phyloP scores from a whole-genome alignment of 441 rosid species.

The Croton setiger region DNA sequence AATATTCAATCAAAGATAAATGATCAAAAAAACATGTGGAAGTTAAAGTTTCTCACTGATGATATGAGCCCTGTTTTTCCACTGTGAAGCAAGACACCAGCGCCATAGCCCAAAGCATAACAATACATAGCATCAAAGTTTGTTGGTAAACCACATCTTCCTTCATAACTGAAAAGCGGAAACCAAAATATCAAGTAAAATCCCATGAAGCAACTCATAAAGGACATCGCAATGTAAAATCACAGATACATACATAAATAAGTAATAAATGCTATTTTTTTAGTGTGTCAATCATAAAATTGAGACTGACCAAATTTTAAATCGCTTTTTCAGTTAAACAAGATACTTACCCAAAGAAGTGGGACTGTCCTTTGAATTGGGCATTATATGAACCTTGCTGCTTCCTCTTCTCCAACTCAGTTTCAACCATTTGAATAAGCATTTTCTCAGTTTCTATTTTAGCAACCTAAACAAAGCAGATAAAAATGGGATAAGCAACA shows the following conservation, averaged over 20 bases:
- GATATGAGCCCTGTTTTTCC: conserved; percentile 89
- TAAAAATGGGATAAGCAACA: conserved; percentile 11
- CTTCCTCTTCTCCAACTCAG: conserved; percentile 89
- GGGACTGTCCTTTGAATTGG: conserved; percentile 87
- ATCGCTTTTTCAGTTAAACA: background rate
- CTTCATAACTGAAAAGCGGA: conserved; percentile 67
- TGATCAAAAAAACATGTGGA: background rate
- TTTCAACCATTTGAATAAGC: conserved; percentile 99
- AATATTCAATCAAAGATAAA: background rate
- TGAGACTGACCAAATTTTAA: background rate
- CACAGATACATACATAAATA: too few relatives aligned
- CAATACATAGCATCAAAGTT: conserved; percentile 92
- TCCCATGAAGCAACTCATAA: background rate
- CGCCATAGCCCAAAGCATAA: conserved; percentile 88
- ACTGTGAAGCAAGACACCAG: conserved; percentile 83
- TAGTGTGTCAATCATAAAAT: background rate
- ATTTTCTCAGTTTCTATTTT: conserved; percentile 99
- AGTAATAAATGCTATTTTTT: too few relatives aligned
- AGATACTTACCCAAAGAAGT: conserved; percentile 81
- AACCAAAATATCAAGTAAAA: conserved; percentile 11
- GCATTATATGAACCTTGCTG: conserved; percentile 70
- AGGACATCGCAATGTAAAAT: background rate
- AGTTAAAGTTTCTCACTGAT: conserved; percentile 49
- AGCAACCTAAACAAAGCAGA: conserved; percentile 57
- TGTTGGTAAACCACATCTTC: conserved; percentile 97